Evolutionary conservation across 2,329 filamentous ascomycete genomes (phyloP).

Genomic region (Fusarium circinatum): DNA sequence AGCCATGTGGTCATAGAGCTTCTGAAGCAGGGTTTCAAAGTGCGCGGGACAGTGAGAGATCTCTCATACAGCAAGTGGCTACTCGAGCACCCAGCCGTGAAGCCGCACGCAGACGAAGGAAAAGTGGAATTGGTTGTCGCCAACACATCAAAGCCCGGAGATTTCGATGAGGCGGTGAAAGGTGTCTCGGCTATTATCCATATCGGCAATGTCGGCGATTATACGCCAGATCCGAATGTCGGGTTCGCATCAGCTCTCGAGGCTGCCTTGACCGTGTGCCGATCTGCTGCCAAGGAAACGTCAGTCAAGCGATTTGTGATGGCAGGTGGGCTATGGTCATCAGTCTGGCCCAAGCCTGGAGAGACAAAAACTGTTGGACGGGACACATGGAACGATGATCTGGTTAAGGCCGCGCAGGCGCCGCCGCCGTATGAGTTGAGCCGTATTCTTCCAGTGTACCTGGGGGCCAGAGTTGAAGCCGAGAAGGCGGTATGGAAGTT

Average conservation of each 20-base stretch:
- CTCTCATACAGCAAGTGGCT: constrained; percentile 33
- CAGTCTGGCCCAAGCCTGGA: constrained; percentile 16
- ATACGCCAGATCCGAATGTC: constrained; percentile 24
- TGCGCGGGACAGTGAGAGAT: constrained; percentile 33
- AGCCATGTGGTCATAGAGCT: constrained; percentile 37
- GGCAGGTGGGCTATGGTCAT: constrained; percentile 28
- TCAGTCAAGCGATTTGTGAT: constrained; percentile 36
- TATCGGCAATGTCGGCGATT: constrained; percentile 23
- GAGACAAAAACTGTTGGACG: neutral
- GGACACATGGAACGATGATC: constrained; percentile 35
- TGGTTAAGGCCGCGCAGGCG: constrained; percentile 17
- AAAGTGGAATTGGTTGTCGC: constrained; percentile 32
- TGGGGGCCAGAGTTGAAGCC: constrained; percentile 21
- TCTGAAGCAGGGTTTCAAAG: constrained; percentile 32
- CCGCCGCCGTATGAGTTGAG: constrained; percentile 31
- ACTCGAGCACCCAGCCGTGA: constrained; percentile 16
- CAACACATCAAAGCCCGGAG: constrained; percentile 22
- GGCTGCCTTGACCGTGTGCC: constrained; percentile 20
- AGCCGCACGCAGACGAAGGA: constrained; percentile 4
- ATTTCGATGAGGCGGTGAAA: constrained; percentile 34
- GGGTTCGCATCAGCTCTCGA: constrained; percentile 27
- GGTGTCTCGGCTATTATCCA: constrained; percentile 35
- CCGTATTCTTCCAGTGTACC: constrained; percentile 10
- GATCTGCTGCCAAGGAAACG: constrained; percentile 27
- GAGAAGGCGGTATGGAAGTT: constrained; percentile 41